Base-by-base conservation (phyloP, 1,139 yeast species). In the Zygosaccharomyces pseudobailii region DNA sequence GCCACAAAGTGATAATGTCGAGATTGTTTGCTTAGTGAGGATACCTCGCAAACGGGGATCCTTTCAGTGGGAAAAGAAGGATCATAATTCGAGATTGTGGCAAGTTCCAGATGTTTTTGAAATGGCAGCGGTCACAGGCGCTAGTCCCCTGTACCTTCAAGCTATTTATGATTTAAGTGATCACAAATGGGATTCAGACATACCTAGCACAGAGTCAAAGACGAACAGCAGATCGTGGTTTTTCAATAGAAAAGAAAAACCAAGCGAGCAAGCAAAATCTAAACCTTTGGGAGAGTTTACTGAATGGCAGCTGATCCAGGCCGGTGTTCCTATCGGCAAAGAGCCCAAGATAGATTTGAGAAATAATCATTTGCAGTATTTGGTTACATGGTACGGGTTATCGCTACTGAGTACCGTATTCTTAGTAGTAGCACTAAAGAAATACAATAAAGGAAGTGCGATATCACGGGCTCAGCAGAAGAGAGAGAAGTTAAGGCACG, bases 311-410 rank as follows among this genome's bases (percentile, higher is more conserved):
- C 82, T 85, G 55, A 71, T 80, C 46, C 76, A 75, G 46, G 82
- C 87, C 17, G 99, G 98, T 42, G 94, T 90, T 4, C 99, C 99
- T 3, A 67, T 94, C 23, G 98, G 96, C 1, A 80, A 84, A 46
- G 70, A 75, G 5, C 94, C 97, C 10, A 80, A 80, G 59, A 80
- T 92, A 27, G 89, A 83, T 53, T 76, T 88, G 62, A 79, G 85
- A 55, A 94, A 92, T 66, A 89, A 90, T 62, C 99, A 92, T 65
- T 71, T 90, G 67, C 96, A 92, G 67, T 92, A 92, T 65, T 71
- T 92, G 59, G 79, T 88, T 21, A 92, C 99, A 0, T 92, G 99
- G 99, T 92, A 87, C 65, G 96, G 95, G 0, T 76, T 89, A 36
- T 81, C 89, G 0, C 59, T 84, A 35, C 77, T 86, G 33, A 84